Base-by-base conservation (phyloP, 1,284 basidiomycete species). In the Boletus smithii region DNA sequence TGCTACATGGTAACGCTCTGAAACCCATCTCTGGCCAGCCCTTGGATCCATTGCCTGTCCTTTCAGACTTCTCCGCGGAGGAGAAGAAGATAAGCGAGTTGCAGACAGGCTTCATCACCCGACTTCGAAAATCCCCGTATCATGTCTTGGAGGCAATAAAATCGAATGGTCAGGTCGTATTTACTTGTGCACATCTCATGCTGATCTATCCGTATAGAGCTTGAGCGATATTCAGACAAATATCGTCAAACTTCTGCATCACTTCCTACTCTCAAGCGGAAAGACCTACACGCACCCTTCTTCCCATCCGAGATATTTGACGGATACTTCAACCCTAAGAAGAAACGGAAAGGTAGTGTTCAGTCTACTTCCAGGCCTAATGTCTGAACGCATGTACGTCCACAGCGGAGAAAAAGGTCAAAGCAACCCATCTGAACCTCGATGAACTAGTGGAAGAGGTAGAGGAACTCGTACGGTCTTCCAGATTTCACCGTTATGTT, bases 191-290 rank as follows among this genome's bases (percentile, higher is more conserved):
- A 8, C 4, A 6, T 22, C 7, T 27, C 5, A 16, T 23, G 8
- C 45, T 53, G 42, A 58, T 38, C 9, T 22, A 24, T 40, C 11
- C 9, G 17, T 42, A 27, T 53, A 84, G 88, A 89, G 40, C 69
- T 88, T 7, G 77, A 82, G 26, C 75, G 84, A 34, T 91, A 89
- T 63, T 88, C 86, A 18, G 88, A 91, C 67, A 88, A 85, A 65
- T 89, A 89, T 61, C 76, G 81, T 7, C 79, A 83, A 3, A 81
- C 80, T 14, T 66, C 70, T 10, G 63, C 73, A 5, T 73, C 77
- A 2, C 81, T 81, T 51, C 84, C 85, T 11, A 73, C 75, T 42
- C 70, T 91, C 46, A 85, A 82, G 61, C 73, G 79, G 46, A 80
- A 77, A 55, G 81, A 87, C 35, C 68, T 91, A 3, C 79, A 89